These are phyloP conservation scores for Mycena leptocephala DNA, from an alignment of 768 basidiomycete genomes.

Conservation along the genomic window DNA sequence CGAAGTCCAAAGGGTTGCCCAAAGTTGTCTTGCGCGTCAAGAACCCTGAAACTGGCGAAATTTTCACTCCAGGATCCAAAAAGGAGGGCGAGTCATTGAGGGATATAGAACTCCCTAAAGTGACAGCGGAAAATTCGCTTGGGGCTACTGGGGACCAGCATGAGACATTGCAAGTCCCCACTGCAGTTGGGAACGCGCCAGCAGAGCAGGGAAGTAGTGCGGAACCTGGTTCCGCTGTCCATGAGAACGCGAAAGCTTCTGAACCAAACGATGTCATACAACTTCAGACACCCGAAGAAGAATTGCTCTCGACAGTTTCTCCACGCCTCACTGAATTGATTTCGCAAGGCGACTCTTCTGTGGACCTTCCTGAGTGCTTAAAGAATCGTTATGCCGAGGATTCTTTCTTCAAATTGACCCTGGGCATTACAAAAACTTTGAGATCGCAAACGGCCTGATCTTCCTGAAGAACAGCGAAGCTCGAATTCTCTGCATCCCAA, in stretches of 20 bases:
- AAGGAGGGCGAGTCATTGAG: slow-evolving; percentile 14
- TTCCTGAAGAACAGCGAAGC: slow-evolving; percentile 27
- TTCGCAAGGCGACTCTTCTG: neutral
- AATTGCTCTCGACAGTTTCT: neutral
- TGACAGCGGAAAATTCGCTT: neutral
- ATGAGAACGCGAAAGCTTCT: neutral
- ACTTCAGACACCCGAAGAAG: slow-evolving; percentile 11
- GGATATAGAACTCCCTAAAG: too few relatives aligned
- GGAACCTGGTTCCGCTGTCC: too few relatives aligned
- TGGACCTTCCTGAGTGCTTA: slow-evolving; percentile 9
- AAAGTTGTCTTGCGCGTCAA: slow-evolving; percentile 10
- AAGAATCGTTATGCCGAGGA: slow-evolving; percentile 45
- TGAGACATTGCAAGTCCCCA: neutral
- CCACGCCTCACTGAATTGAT: slow-evolving; percentile 7
- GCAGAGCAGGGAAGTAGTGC: too few relatives aligned
- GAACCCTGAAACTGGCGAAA: neutral
- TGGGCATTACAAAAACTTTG: slow-evolving; percentile 46
- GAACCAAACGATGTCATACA: neutral
- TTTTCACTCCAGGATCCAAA: neutral
- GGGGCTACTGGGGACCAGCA: neutral
- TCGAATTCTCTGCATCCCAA: slow-evolving; percentile 41
- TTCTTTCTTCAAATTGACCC: slow-evolving; percentile 44
- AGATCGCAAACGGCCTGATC: slow-evolving; percentile 36
- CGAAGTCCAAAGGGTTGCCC: neutral
- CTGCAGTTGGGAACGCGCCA: too few relatives aligned